A percentile compares a stretch with the other conserved stretches of the same genome.
These are phyloP conservation scores for Botrytis squamosa DNA, from an alignment of 2,329 filamentous ascomycete species.

Conservation along the genomic window DNA sequence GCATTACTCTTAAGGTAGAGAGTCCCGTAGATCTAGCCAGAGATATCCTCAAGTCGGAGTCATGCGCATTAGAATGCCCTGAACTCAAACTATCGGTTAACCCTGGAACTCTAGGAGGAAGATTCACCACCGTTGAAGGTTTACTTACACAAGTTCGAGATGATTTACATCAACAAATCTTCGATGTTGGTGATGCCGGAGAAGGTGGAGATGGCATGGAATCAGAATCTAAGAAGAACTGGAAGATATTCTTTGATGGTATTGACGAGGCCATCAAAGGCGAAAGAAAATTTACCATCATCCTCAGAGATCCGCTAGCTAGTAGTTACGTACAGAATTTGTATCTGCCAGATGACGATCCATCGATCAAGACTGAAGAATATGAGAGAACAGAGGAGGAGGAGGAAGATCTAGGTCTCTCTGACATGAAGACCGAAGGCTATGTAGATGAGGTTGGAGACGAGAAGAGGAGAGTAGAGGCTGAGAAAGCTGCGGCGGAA, in stretches of 20 bases:
- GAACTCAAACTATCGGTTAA: slow-evolving; percentile 86
- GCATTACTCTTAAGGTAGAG: slow-evolving; percentile 74
- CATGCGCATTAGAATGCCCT: slow-evolving; percentile 80
- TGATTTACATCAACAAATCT: slow-evolving; percentile 85
- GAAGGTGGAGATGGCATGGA: slow-evolving; percentile 77
- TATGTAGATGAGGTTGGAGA: slow-evolving; percentile 50
- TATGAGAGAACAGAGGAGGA: slow-evolving; percentile 89
- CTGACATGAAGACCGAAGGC: slow-evolving; percentile 88
- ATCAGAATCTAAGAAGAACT: slow-evolving; percentile 63
- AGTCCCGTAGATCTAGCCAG: slow-evolving; percentile 73
- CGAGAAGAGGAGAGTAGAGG: slow-evolving; percentile 30
- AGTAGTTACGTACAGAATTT: slow-evolving; percentile 93
- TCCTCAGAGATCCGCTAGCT: slow-evolving; percentile 84
- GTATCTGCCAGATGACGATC: slow-evolving; percentile 71
- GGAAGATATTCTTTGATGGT: slow-evolving; percentile 77
- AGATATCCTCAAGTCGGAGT: slow-evolving; percentile 96
- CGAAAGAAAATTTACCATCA: slow-evolving; percentile 74
- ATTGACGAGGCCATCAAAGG: slow-evolving; percentile 78
- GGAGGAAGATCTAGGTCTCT: slow-evolving; percentile 86
- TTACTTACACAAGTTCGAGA: slow-evolving; percentile 88
- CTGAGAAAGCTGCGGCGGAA: slow-evolving; percentile 19
- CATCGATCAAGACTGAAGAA: slow-evolving; percentile 75
- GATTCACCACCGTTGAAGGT: slow-evolving; percentile 96
- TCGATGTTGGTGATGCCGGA: slow-evolving; percentile 61
- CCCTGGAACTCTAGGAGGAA: slow-evolving; percentile 88